These are phyloP conservation scores for Leishmania amazonensis DNA, from an alignment of 208 protist genomes.

Conservation along the genomic window DNA sequence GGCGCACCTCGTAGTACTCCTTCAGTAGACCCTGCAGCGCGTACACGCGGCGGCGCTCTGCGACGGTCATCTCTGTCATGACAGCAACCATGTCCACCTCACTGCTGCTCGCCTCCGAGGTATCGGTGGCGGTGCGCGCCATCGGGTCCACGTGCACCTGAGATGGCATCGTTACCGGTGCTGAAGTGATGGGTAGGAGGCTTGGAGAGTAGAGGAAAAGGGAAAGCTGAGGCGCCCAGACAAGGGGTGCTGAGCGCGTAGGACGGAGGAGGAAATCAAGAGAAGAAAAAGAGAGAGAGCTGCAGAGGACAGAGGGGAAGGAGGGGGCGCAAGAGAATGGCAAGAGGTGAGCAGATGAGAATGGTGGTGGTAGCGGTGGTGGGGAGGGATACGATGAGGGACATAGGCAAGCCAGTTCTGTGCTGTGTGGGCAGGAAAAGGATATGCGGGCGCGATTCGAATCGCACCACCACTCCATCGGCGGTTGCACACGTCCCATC, in stretches of 20 bases:
- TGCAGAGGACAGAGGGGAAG: background rate
- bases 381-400: too few relatives aligned
- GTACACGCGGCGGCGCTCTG: constrained; percentile 60
- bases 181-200: background rate
- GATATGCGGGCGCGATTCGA: background rate
- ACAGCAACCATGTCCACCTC: constrained; percentile 60
- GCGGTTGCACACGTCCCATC: background rate
- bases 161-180: constrained; percentile 12
- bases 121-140: constrained; percentile 32
- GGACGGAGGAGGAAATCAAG: background rate
- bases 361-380: too few relatives aligned
- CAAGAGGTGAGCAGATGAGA: background rate
- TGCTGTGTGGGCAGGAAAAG: background rate
- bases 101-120: constrained; percentile 20
- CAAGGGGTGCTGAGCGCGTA: background rate
- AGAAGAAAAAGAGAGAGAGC: constrained; percentile 1
- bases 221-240: background rate
- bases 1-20: constrained; percentile 44
- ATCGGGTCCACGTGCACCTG: constrained; percentile 28
- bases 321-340: background rate
- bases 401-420: background rate
- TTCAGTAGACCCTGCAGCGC: constrained; percentile 59
- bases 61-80: constrained; percentile 57
- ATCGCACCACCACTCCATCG: background rate
- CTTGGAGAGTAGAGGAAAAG: background rate